These are phyloP conservation scores for Solanum megistacrolobum DNA, from an alignment of 257 asterid genomes.

Conservation along the genomic window DNA sequence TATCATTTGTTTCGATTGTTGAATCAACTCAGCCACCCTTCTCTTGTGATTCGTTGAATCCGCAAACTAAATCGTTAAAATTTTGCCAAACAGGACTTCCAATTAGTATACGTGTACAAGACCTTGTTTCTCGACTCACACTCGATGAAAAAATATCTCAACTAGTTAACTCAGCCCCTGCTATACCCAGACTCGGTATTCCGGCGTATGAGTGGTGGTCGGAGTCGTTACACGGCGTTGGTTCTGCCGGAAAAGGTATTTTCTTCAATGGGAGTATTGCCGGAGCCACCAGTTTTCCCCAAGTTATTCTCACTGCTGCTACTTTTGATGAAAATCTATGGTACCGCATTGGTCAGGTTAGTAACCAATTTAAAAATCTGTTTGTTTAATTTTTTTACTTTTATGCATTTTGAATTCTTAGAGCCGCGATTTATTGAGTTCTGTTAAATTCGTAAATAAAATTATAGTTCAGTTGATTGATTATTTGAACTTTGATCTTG, in stretches of 20 bases:
- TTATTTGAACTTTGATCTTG: neutral
- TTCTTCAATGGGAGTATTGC: constrained; percentile 33
- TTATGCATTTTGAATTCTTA: neutral
- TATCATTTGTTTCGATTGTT: neutral
- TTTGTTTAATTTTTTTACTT: neutral
- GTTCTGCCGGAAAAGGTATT: constrained; percentile 57
- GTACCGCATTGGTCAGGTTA: constrained; percentile 79
- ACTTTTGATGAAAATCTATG: constrained; percentile 69
- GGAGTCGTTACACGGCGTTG: constrained; percentile 87
- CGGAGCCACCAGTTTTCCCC: constrained; percentile 86
- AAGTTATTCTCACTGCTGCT: constrained; percentile 79
- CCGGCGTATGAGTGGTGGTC: constrained; percentile 95
- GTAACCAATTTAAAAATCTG: neutral
- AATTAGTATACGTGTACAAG: constrained; percentile 38
- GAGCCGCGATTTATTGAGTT: neutral
- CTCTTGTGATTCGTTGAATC: constrained; percentile 43
- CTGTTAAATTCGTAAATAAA: neutral
- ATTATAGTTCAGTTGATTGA: too few relatives aligned
- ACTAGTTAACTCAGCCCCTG: constrained; percentile 66
- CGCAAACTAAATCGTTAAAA: constrained; percentile 26
- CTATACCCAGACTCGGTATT: constrained; percentile 61
- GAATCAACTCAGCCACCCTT: constrained; percentile 47
- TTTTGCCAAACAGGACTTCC: constrained; percentile 56
- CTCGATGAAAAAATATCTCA: constrained; percentile 77
- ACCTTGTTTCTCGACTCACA: constrained; percentile 67